Evolutionary conservation across 23 red algal species (phyloP), one percentile per base, ranked within the genome.

Genomic region (Gracilaria domingensis): DNA sequence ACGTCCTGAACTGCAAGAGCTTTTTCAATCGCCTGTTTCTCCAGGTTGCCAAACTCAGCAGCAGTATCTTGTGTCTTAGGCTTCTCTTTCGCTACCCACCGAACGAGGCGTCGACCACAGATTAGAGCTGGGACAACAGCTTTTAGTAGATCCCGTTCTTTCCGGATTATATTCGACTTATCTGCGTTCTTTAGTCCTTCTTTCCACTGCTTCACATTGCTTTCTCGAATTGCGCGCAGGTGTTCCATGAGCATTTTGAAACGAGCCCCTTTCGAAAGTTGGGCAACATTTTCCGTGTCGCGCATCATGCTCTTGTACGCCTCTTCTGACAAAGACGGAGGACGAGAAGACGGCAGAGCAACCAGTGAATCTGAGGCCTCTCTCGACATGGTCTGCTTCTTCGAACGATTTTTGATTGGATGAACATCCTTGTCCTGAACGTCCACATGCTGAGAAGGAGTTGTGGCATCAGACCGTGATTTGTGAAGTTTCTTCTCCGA

Each of bases 281-380:
- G 11, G 0, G 40, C 72, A 0, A 77, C 38, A 14, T 77, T 45
- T 77, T 77, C 72, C 20, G 72, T 77, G 34, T 77, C 72, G 8
- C 72, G 72, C 72, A 51, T 51, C 72, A 77, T 77, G 72, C 72
- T 77, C 72, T 77, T 77, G 21, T 50, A 77, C 49, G 72, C 72
- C 20, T 77, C 72, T 14, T 77, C 72, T 50, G 72, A 77, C 72
- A 77, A 77, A 9, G 72, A 77, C 36, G 72, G 72, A 25, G 72
- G 72, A 26, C 42, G 72, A 51, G 72, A 77, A 30, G 72, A 77
- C 4, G 72, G 72, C 24, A 77, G 40, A 25, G 38, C 40, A 3
- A 13, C 40, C 3, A 51, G 3, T 49, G 38, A 49, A 4, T 51
- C 72, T 29, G 45, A 24, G 39, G 1, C 36, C 34, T 77, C 45